Conservation (phyloP, 148 eudicot genomes). For the Rhododendron griersonianum region DNA sequence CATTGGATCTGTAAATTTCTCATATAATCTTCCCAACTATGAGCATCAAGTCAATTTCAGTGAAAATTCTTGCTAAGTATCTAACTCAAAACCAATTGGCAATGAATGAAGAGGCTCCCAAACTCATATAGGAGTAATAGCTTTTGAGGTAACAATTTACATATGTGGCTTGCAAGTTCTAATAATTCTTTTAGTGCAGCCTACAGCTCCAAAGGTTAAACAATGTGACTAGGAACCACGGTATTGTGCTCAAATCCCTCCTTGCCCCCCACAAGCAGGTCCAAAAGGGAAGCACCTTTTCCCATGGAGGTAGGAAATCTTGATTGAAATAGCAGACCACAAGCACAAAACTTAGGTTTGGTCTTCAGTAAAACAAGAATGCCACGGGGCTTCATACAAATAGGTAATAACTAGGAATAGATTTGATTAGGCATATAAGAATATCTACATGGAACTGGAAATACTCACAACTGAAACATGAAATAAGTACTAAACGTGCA, state of each 20-base stretch:
- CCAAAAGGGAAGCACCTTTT: neutral
- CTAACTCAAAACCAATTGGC: neutral
- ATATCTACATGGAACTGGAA: neutral
- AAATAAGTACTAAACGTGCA: neutral
- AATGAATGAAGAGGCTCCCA: neutral
- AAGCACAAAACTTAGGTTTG: neutral
- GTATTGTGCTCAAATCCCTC: neutral
- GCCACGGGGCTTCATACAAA: neutral
- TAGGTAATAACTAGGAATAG: neutral
- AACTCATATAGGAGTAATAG: neutral
- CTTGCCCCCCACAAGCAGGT: neutral
- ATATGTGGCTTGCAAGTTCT: neutral
- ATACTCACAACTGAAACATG: neutral
- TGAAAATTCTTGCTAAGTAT: neutral
- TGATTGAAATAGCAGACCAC: neutral
- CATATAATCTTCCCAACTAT: neutral
- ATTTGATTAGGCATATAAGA: neutral
- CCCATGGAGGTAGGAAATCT: neutral
- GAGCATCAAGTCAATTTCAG: neutral
- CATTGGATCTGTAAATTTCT: neutral
- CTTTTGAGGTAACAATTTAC: neutral
- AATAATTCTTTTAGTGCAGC: neutral
- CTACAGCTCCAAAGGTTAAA: neutral
- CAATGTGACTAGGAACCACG: neutral
- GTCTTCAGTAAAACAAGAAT: neutral